A percentile compares a stretch with the other conserved stretches of the same genome.
Conservation (phyloP, 2,329 filamentous ascomycete genomes). For the Sporothrix humicola region DNA sequence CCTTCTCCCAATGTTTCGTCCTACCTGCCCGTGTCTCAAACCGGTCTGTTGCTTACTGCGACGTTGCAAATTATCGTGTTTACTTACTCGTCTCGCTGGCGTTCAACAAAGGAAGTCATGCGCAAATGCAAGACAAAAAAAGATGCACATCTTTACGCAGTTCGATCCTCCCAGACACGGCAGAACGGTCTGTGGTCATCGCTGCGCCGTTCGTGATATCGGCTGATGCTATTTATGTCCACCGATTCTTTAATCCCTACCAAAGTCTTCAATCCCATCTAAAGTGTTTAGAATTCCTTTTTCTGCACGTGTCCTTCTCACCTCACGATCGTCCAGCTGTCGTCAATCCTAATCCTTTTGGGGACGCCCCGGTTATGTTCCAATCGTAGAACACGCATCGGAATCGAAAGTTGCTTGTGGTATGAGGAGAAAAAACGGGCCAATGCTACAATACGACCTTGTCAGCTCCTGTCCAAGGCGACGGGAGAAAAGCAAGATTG, state of each 20-base stretch:
- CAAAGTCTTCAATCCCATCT: background rate
- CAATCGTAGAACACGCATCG: slow-evolving; percentile 1
- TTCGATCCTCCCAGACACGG: background rate
- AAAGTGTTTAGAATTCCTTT: background rate
- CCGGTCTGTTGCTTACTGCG: slow-evolving; percentile 21
- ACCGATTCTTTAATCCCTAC: background rate
- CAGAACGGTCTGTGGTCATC: no score
- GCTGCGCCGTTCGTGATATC: no score
- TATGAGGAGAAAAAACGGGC: background rate
- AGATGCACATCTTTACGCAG: slow-evolving; percentile 4
- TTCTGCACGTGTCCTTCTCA: slow-evolving; percentile 17
- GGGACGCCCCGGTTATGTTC: background rate
- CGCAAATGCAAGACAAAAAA: background rate
- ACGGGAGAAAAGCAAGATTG: slow-evolving; percentile 25
- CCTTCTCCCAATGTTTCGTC: background rate
- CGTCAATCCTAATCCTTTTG: background rate
- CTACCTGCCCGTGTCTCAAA: background rate
- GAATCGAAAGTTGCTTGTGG: background rate
- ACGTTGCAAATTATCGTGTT: slow-evolving; percentile 14
- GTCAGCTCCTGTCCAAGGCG: background rate
- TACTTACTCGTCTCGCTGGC: slow-evolving; percentile 8
- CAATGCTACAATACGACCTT: slow-evolving; percentile 16
- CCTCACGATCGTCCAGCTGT: background rate
- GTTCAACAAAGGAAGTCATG: slow-evolving; percentile 19
- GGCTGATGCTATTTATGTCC: no score